Base-by-base conservation (phyloP, 2,329 filamentous ascomycete genomes). In the Daldinia sp. region DNA sequence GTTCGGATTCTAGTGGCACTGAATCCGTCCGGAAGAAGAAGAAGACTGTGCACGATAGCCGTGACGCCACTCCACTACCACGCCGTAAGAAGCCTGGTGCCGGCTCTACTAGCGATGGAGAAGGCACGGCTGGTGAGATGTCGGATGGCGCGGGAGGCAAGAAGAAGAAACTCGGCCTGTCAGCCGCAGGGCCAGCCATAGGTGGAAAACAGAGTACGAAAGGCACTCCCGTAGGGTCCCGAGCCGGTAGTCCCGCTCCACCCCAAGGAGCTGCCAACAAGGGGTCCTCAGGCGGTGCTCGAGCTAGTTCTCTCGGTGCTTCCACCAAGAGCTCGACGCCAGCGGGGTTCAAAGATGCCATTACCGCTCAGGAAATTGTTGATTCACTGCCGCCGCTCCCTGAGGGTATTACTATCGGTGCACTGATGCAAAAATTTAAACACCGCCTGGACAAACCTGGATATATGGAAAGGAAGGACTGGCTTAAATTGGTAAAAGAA, bases 1-100 rank as follows among this genome's bases (percentile, higher is more conserved):
- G 91, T 29, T 97, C 93, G 1, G 94, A 98, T 75, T 93, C 93
- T 8, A 96, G 93, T 75, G 94, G 93, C 54, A 96, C 94, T 70
- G 94, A 98, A 75, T 94, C 92, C 0, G 87, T 89, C 21, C 90
- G 90, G 68, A 93, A 95, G 75, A 87, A 90, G 74, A 91, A 90
- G 79, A 90, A 90, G 74, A 84, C 87, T 64, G 62, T 58, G 4
- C 76, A 80, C 13, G 78, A 78, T 8, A 87, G 86, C 61, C 84
- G 86, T 17, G 80, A 83, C 15, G 80, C 79, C 10, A 89, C 86
- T 7, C 86, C 87, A 15, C 72, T 86, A 43, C 80, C 84, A 19
- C 80, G 78, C 48, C 77, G 79, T 56, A 68, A 72, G 51, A 80
- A 81, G 67, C 72, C 77, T 58, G 82, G 78, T 49, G 84, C 83